Evolutionary conservation across 345 rosid genomes (phyloP), one percentile per base, ranked within the genome.

Genomic region (Salix viminalis): DNA sequence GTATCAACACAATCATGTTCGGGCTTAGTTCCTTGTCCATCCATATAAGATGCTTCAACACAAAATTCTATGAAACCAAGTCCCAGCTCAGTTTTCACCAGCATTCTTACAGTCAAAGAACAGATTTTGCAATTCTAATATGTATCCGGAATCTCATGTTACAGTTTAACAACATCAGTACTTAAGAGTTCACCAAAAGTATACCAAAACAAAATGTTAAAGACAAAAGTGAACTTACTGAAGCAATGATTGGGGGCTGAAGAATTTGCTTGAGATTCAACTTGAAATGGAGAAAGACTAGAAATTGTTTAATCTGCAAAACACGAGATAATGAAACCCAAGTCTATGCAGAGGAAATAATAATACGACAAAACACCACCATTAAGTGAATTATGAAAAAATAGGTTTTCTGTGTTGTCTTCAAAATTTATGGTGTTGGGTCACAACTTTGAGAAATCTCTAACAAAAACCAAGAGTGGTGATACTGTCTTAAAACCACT

Each of bases 201-300:
- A 70, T 44, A 44, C 30, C 37, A 18, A 11, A 48, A 42, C 13
- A 42, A 65, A 32, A 46, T 18, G 19, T 39, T 4, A 46, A 6
- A 58, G 67, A 37, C 32, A 26, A 66, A 32, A 58, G 52, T 32
- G 75, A 75, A 84, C 97, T 87, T 85, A 96, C 98, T 9, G 98
- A 96, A 81, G 99, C 98, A 88, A 94, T 76, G 61, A 96, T 94
- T 42, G 99, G 90, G 37, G 98, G 97, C 75, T 94, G 97, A 84
- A 94, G 88, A 72, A 94, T 88, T 89, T 92, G 99, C 88, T 96
- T 91, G 77, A 96, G 93, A 88, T 94, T 96, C 87, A 96, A 85
- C 83, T 91, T 96, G 68, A 94, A 91, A 73, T 86, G 91, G 54
- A 96, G 62, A 52, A 84, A 92, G 54, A 67, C 81, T 12, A 91